Evolutionary conservation across 208 protist species (phyloP).

Genomic region (Leishmania major): DNA sequence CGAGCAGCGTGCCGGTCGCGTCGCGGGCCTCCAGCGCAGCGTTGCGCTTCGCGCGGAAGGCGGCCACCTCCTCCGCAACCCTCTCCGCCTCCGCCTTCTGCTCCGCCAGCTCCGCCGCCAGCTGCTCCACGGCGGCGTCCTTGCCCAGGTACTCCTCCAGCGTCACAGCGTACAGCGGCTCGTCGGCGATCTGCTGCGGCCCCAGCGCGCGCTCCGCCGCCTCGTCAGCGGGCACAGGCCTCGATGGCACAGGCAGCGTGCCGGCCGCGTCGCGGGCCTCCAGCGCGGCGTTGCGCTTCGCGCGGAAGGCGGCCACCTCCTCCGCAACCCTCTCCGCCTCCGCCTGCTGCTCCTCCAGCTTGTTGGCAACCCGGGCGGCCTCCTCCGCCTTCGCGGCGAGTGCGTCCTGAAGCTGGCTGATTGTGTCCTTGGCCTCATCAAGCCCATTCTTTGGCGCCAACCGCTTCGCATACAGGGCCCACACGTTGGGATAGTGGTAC

Average conservation of each 20-base stretch:
- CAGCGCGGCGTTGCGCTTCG: slow-evolving; percentile 38
- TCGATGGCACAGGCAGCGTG: slow-evolving; percentile 27
- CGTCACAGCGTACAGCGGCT: slow-evolving; percentile 34
- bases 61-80: slow-evolving; percentile 15
- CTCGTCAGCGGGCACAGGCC: slow-evolving; percentile 10
- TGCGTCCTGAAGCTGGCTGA: not conserved
- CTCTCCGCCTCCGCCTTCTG: not conserved
- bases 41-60: too few relatives aligned
- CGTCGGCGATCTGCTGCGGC: slow-evolving; percentile 24
- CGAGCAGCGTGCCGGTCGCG: slow-evolving; percentile 31
- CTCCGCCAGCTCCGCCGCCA: not conserved
- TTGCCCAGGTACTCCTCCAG: slow-evolving; percentile 1
- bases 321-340: slow-evolving; percentile 1
- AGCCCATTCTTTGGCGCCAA: not conserved
- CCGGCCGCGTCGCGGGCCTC: slow-evolving; percentile 30
- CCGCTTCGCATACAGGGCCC: not conserved
- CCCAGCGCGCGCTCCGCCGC: slow-evolving; percentile 13
- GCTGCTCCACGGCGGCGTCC: too few relatives aligned
- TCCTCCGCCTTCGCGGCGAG: slow-evolving; percentile 16
- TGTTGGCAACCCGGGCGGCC: not conserved
- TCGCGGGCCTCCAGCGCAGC: slow-evolving; percentile 20
- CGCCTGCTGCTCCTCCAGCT: not conserved
- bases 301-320: slow-evolving; percentile 13
- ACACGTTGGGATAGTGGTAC: not conserved
- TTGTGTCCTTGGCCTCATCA: not conserved